phyloP scores from a whole-genome alignment of 805 yeast species.

The Ascoidea tarda region DNA sequence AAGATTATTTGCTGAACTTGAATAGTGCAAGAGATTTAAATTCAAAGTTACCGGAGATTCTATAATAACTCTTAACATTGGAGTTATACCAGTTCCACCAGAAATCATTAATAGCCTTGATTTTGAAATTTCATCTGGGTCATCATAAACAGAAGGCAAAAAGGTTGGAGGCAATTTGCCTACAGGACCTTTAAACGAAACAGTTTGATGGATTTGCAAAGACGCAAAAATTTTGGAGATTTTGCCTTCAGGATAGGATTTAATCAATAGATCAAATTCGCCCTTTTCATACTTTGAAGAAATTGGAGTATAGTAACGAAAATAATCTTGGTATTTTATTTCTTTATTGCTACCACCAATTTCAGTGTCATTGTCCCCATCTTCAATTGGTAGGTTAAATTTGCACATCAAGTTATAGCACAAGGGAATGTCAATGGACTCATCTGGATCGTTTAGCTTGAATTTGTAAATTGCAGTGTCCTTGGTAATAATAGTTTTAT shows the following conservation, averaged over 20 bases:
- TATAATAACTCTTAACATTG: constrained; percentile 70
- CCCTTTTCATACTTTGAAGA: constrained; percentile 59
- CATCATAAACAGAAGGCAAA: constrained; percentile 9
- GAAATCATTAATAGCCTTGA: constrained; percentile 57
- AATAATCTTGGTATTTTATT: constrained; percentile 30
- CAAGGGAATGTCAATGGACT: constrained; percentile 50
- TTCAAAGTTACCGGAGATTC: constrained; percentile 55
- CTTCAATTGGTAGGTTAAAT: constrained; percentile 12
- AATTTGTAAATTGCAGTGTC: constrained; percentile 65
- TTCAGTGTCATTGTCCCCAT: constrained; percentile 2
- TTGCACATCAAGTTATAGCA: constrained; percentile 63
- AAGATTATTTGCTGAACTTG: constrained; percentile 66
- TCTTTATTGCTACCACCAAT: constrained; percentile 12
- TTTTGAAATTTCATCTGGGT: constrained; percentile 32
- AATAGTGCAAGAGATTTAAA: constrained; percentile 52
- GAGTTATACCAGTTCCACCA: constrained; percentile 87
- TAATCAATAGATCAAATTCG: constrained; percentile 62
- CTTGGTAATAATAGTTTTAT: constrained; percentile 58
- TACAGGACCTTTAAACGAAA: constrained; percentile 67
- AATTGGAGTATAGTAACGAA: constrained; percentile 67
- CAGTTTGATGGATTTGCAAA: constrained; percentile 48
- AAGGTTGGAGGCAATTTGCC: constrained; percentile 49
- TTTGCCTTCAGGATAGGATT: constrained; percentile 58
- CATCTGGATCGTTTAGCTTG: constrained; percentile 44
- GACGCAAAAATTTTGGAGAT: constrained; percentile 57